Percentiles rank a stretch among this genome's conserved stretches.
Evolutionary conservation across 805 yeast genomes (phyloP).

Genomic region (Kodamaea laetipori): DNA sequence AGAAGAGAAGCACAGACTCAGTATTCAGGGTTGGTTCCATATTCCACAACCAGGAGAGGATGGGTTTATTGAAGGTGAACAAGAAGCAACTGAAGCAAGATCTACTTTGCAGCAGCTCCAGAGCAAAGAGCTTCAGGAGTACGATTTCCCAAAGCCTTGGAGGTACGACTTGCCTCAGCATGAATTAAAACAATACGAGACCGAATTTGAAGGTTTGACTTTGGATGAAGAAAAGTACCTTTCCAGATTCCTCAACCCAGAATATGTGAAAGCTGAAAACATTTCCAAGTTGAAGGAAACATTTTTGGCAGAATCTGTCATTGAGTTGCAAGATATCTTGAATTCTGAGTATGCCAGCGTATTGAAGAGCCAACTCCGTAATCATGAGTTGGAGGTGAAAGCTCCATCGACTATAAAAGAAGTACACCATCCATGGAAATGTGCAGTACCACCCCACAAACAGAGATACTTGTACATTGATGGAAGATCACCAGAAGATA

Average conservation of each 20-base stretch:
- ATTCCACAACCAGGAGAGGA: constrained; percentile 92
- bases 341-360: constrained; percentile 52
- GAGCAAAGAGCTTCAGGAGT: constrained; percentile 72
- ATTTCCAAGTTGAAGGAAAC: constrained; percentile 42
- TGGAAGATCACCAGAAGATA: constrained; percentile 37
- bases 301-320: constrained; percentile 68
- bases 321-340: constrained; percentile 67
- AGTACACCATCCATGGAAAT: constrained; percentile 76
- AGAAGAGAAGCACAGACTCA: constrained; percentile 84
- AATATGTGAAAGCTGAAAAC: constrained; percentile 41
- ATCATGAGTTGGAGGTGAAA: constrained; percentile 58
- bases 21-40: constrained; percentile 99
- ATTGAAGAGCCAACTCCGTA: constrained; percentile 51
- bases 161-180: constrained; percentile 45
- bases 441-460: constrained; percentile 93
- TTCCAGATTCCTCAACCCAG: constrained; percentile 55
- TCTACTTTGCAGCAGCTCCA: constrained; percentile 81
- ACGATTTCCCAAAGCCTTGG: constrained; percentile 73
- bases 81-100: constrained; percentile 70
- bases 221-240: constrained; percentile 53
- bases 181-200: constrained; percentile 37
- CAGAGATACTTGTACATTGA: constrained; percentile 84
- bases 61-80: constrained; percentile 82
- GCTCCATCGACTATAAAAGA: constrained; percentile 61
- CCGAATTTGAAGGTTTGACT: constrained; percentile 21